These are phyloP conservation scores for Stephania cephalantha DNA, from an alignment of 164 flowering plant genomes.

Conservation along the genomic window DNA sequence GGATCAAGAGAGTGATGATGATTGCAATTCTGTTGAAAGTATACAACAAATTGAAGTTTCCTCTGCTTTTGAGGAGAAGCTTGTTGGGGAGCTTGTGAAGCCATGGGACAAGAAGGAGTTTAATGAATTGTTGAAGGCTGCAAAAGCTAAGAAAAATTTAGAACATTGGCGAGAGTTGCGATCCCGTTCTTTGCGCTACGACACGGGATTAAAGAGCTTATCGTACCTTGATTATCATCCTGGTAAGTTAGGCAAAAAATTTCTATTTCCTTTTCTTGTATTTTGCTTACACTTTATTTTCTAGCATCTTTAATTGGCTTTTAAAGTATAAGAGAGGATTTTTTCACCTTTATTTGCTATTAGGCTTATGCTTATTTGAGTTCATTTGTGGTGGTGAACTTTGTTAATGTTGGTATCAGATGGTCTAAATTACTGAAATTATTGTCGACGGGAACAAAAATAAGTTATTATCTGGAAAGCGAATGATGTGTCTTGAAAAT, in stretches of 20 bases:
- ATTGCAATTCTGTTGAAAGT: conserved; percentile 4
- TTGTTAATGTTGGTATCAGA: no score
- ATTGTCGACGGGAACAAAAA: no score
- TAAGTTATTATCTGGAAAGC: no score
- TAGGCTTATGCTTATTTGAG: no score
- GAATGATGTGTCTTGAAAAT: no score
- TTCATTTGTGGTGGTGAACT: no score
- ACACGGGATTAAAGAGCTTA: conserved; percentile 1
- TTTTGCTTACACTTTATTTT: background rate
- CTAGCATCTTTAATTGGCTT: background rate
- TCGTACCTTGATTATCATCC: conserved; percentile 37
- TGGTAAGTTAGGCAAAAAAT: conserved; percentile 26
- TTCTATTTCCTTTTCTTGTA: background rate
- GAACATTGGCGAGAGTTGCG: conserved; percentile 23
- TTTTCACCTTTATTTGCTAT: no score
- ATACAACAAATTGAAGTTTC: background rate
- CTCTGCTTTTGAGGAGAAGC: conserved; percentile 23
- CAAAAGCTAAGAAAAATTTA: conserved; percentile 6
- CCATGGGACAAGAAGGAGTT: conserved; percentile 29
- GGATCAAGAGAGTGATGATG: conserved; percentile 17
- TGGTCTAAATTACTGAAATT: no score
- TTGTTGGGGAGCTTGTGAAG: conserved; percentile 22
- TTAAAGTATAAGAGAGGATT: background rate
- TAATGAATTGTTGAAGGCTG: conserved; percentile 14
- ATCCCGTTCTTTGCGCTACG: conserved; percentile 13